Conservation (phyloP, 768 basidiomycete species). For the Saitozyma sp. region DNA sequence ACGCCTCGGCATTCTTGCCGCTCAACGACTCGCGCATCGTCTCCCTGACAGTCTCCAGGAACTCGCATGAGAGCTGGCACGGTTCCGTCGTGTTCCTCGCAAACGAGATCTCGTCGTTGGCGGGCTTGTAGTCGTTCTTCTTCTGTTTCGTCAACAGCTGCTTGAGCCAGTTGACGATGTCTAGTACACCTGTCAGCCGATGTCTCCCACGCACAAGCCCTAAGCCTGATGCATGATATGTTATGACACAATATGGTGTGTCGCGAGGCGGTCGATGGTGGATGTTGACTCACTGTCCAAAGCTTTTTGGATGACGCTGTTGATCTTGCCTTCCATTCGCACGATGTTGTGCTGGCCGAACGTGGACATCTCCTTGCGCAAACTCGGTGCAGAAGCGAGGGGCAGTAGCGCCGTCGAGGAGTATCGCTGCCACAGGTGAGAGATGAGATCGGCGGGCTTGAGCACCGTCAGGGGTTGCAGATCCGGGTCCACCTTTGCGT, state of each 20-base stretch:
- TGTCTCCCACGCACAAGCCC: neutral
- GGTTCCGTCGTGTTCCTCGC: slow-evolving; percentile 93
- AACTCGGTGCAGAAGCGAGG: slow-evolving; percentile 75
- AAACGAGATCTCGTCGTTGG: slow-evolving; percentile 92
- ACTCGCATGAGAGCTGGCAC: slow-evolving; percentile 79
- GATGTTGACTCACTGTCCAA: slow-evolving; percentile 66
- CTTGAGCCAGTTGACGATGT: slow-evolving; percentile 71
- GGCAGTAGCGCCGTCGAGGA: slow-evolving; percentile 86
- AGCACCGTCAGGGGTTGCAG: slow-evolving; percentile 68
- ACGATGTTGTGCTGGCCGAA: slow-evolving; percentile 87
- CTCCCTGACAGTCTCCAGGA: slow-evolving; percentile 76
- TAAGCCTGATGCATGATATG: neutral
- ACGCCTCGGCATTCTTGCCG: slow-evolving; percentile 88
- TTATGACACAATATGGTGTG: neutral
- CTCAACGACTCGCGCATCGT: slow-evolving; percentile 72
- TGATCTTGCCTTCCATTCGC: slow-evolving; percentile 78
- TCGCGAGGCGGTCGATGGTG: no score
- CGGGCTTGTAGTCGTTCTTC: slow-evolving; percentile 92
- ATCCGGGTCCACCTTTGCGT: slow-evolving; percentile 77
- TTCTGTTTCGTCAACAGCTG: slow-evolving; percentile 85
- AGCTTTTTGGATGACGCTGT: slow-evolving; percentile 73
- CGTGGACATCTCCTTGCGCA: slow-evolving; percentile 85
- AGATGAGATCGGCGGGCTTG: slow-evolving; percentile 75
- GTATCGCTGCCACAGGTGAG: slow-evolving; percentile 97
- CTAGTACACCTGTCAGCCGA: slow-evolving; percentile 53